These are phyloP conservation scores for Pouteria glomerata DNA, from an alignment of 148 eudicot genomes.

Conservation along the genomic window DNA sequence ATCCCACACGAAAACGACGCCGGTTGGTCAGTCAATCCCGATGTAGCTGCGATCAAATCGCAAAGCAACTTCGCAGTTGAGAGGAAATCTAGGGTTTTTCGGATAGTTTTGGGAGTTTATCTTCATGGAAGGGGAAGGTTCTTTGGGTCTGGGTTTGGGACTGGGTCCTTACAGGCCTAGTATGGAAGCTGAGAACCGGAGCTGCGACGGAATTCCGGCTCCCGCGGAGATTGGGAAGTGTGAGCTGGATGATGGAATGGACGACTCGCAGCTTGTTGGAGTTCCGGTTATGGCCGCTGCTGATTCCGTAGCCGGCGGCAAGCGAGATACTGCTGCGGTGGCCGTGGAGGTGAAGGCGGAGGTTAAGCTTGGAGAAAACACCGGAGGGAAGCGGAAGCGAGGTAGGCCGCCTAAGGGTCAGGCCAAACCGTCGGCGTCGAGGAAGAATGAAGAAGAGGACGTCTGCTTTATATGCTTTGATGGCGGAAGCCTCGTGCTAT, in stretches of 20 bases:
- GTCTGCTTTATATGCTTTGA: constrained; percentile 93
- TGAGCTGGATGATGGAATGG: constrained; percentile 12
- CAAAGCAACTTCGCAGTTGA: constrained; percentile 9
- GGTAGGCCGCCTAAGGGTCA: constrained; percentile 61
- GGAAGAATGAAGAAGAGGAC: constrained; percentile 61
- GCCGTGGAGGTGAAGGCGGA: constrained; percentile 8
- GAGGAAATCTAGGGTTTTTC: constrained; percentile 38
- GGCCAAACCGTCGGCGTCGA: constrained; percentile 21
- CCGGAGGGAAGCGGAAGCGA: constrained; percentile 42
- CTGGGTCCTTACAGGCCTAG: background rate
- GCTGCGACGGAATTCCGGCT: background rate
- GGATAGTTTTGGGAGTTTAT: background rate
- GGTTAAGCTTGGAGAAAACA: background rate
- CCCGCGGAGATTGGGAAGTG: constrained; percentile 14
- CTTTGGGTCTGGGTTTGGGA: background rate
- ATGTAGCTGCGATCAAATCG: constrained; percentile 27
- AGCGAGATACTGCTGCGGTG: constrained; percentile 1
- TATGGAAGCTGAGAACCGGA: background rate
- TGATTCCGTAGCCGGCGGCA: background rate
- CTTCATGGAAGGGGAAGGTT: constrained; percentile 19
- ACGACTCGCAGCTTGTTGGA: constrained; percentile 26
- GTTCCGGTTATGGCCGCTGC: constrained; percentile 12
- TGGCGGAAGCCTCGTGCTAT: constrained; percentile 80
- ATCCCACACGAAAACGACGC: constrained; percentile 31
- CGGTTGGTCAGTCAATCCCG: constrained; percentile 13